Conservation (phyloP, 2,329 filamentous ascomycete species). For the Aspergillus fructus region DNA sequence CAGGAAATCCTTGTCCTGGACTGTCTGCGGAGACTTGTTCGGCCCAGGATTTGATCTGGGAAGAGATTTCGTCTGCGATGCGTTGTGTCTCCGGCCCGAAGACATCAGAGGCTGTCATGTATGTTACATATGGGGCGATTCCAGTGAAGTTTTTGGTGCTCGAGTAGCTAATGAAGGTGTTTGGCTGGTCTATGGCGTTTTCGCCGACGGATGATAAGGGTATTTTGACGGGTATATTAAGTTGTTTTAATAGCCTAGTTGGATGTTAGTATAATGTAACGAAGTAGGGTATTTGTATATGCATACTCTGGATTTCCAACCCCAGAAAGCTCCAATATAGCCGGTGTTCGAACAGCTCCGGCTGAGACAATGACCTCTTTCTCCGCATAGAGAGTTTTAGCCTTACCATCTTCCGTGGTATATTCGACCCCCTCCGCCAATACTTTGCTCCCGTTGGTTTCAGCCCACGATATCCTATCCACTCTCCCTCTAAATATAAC, state of each 20-base stretch:
- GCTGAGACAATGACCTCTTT: constrained; percentile 61
- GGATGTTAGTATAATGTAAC: neutral
- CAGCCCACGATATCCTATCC: constrained; percentile 13
- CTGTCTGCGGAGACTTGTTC: neutral
- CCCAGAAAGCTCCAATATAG: constrained; percentile 60
- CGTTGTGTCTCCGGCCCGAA: neutral
- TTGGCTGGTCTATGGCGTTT: constrained; percentile 50
- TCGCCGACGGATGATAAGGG: constrained; percentile 45
- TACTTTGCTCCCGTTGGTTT: neutral
- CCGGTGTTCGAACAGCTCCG: constrained; percentile 57
- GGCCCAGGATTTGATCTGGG: neutral
- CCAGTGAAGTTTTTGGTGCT: neutral
- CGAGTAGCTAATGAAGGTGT: constrained; percentile 17
- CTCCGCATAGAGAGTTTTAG: constrained; percentile 29
- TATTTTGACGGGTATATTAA: constrained; percentile 26
- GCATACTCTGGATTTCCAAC: constrained; percentile 47
- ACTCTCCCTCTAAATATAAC: constrained; percentile 27
- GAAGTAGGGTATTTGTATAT: neutral
- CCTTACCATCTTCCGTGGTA: constrained; percentile 24
- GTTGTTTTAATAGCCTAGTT: constrained; percentile 25
- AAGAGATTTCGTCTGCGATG: neutral
- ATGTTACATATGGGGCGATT: neutral
- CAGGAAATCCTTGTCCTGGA: neutral
- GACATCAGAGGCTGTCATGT: constrained; percentile 1
- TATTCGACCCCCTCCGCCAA: constrained; percentile 13